phyloP scores from a whole-genome alignment of 108 stramenopile species.

The Skeletonema marinoi region DNA sequence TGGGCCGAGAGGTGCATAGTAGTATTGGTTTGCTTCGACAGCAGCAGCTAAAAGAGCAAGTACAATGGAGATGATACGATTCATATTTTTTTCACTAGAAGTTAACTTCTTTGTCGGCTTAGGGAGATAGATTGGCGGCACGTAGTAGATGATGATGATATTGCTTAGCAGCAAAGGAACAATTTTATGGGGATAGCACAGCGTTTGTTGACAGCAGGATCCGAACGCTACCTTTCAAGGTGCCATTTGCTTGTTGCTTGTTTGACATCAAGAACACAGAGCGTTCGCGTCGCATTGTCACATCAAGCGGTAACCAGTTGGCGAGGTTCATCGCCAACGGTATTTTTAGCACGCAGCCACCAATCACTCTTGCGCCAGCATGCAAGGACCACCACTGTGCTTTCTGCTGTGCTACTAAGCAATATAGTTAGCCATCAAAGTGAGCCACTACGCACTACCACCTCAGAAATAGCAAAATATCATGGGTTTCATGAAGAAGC shows the following conservation, averaged over 20 bases:
- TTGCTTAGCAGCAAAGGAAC: neutral
- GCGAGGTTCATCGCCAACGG: too few species aligned
- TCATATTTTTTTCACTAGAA: constrained; percentile 4
- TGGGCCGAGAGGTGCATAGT: constrained; percentile 33
- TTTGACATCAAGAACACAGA: too few species aligned
- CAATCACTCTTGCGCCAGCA: too few species aligned
- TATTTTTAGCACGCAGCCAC: too few species aligned
- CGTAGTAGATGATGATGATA: neutral
- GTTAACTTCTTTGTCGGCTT: neutral
- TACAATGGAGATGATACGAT: constrained; percentile 2
- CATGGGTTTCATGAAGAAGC: neutral
- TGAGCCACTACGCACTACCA: neutral
- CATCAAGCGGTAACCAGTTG: too few species aligned
- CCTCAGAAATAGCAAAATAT: neutral
- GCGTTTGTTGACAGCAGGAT: neutral
- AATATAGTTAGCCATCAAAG: too few species aligned
- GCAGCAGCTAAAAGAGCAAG: neutral
- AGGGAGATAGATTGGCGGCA: neutral
- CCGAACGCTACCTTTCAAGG: neutral
- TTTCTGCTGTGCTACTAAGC: too few species aligned
- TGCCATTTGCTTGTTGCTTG: too few species aligned
- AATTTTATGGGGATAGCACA: neutral
- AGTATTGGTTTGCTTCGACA: constrained; percentile 13
- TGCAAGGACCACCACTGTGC: too few species aligned
- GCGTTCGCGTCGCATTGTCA: too few species aligned